Percentiles rank a stretch among this genome's conserved stretches.
Evolutionary conservation across 768 basidiomycete species (phyloP).

Genomic region (Russula griseocarnosa): DNA sequence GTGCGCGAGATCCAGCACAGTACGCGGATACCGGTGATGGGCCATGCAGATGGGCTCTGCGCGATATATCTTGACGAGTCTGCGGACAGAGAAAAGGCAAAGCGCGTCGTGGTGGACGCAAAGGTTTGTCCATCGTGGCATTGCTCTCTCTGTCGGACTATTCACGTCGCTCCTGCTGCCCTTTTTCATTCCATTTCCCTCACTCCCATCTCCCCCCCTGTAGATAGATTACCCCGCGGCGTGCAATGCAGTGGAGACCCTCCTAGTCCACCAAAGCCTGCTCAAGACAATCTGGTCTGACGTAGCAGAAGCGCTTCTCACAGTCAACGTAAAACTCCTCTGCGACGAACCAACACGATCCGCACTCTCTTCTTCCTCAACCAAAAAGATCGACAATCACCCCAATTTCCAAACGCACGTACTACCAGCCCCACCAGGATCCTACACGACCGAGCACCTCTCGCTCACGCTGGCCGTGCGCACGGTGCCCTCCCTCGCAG

Average conservation of each 20-base stretch:
- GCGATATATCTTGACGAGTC: conserved; percentile 82
- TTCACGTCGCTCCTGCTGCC: no score
- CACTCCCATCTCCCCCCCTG: conserved; percentile 1
- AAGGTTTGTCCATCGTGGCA: conserved; percentile 54
- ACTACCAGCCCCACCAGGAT: conserved; percentile 48
- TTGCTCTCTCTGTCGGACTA: background rate
- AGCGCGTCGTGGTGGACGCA: conserved; percentile 79
- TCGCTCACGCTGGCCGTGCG: conserved; percentile 79
- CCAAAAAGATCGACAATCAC: conserved; percentile 3
- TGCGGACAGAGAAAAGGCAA: conserved; percentile 74
- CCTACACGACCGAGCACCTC: conserved; percentile 88
- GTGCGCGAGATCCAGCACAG: conserved; percentile 84
- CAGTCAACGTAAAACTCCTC: conserved; percentile 65
- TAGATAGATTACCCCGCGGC: conserved; percentile 94
- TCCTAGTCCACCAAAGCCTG: conserved; percentile 76
- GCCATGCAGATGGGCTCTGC: conserved; percentile 96
- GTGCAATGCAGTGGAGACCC: conserved; percentile 88
- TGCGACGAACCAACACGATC: conserved; percentile 68
- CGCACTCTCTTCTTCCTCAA: conserved; percentile 45
- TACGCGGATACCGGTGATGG: conserved; percentile 96
- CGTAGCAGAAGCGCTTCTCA: conserved; percentile 69
- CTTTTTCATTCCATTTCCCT: background rate
- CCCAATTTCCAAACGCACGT: conserved; percentile 47
- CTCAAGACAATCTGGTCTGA: conserved; percentile 74
- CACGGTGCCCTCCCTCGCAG: conserved; percentile 61